phyloP scores from a whole-genome alignment of 2,329 filamentous ascomycete genomes.

The Stagonosporopsis rhizophila region DNA sequence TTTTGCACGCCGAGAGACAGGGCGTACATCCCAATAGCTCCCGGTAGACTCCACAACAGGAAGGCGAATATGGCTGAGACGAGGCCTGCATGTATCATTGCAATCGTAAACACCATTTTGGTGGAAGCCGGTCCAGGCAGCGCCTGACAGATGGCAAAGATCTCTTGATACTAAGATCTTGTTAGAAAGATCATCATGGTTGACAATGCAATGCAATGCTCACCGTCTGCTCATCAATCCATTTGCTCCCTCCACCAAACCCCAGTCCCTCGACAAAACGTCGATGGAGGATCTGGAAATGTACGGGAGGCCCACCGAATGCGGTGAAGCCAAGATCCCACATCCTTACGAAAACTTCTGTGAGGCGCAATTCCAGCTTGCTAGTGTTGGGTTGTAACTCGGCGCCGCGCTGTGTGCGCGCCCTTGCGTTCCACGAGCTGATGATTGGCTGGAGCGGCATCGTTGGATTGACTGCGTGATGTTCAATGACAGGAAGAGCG shows the following conservation, averaged over 20 bases:
- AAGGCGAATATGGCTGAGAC: constrained; percentile 66
- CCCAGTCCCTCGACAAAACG: constrained; percentile 64
- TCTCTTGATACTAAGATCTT: constrained; percentile 67
- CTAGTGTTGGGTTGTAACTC: constrained; percentile 30
- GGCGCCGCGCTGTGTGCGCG: constrained; percentile 22
- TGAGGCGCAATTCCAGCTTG: constrained; percentile 32
- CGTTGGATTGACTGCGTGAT: constrained; percentile 1
- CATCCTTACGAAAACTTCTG: constrained; percentile 36
- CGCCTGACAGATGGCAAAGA: constrained; percentile 73
- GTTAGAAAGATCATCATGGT: not conserved
- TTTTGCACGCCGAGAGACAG: constrained; percentile 69
- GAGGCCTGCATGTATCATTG: constrained; percentile 68
- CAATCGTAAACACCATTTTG: constrained; percentile 75
- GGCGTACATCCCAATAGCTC: constrained; percentile 73
- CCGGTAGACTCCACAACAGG: constrained; percentile 72
- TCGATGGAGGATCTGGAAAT: constrained; percentile 71
- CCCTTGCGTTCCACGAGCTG: constrained; percentile 28
- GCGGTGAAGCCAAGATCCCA: constrained; percentile 71
- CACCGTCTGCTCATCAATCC: constrained; percentile 74
- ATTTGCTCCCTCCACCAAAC: constrained; percentile 60
- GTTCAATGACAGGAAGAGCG: not conserved
- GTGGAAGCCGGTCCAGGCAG: constrained; percentile 72
- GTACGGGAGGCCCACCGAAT: constrained; percentile 73
- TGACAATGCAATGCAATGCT: constrained; percentile 17
- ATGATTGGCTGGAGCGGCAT: constrained; percentile 33